Conservation (phyloP, 2,329 filamentous ascomycete species). For the Pestalotiopsis fici region DNA sequence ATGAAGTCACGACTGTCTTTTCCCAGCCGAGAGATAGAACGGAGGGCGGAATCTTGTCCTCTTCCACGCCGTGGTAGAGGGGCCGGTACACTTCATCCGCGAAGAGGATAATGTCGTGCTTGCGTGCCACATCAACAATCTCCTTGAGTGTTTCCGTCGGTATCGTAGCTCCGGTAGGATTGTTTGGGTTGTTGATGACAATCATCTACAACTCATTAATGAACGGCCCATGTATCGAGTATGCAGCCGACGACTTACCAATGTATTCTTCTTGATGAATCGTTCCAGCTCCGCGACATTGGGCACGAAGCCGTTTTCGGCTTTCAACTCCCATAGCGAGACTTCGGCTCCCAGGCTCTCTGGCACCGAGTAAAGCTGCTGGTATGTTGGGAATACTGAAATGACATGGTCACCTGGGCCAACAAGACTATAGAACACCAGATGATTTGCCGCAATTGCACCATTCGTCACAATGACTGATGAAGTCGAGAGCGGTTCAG, state of each 20-base stretch:
- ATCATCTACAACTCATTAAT: constrained; percentile 43
- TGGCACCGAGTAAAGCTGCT: constrained; percentile 79
- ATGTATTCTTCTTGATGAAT: constrained; percentile 69
- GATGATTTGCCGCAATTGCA: constrained; percentile 82
- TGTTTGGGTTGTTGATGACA: constrained; percentile 73
- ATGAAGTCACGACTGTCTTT: constrained; percentile 73
- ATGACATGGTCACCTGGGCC: constrained; percentile 79
- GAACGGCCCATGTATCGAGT: not conserved
- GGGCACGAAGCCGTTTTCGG: constrained; percentile 66
- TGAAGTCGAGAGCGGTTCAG: constrained; percentile 41
- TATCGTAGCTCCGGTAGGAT: constrained; percentile 75
- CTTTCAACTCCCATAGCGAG: constrained; percentile 71
- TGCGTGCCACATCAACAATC: constrained; percentile 64
- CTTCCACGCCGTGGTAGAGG: constrained; percentile 68
- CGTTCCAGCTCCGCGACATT: constrained; percentile 65
- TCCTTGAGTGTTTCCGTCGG: constrained; percentile 59
- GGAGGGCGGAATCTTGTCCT: constrained; percentile 60
- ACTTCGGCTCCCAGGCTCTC: constrained; percentile 75
- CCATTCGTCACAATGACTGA: constrained; percentile 78
- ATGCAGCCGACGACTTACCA: constrained; percentile 33
- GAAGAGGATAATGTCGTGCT: constrained; percentile 66
- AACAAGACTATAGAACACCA: constrained; percentile 74
- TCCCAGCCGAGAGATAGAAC: constrained; percentile 72
- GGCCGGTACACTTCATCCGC: constrained; percentile 85
- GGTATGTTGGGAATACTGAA: constrained; percentile 85